phyloP scores from a whole-genome alignment of 495 filamentous ascomycete genomes.

The Paragyromitra xinjiangensis region DNA sequence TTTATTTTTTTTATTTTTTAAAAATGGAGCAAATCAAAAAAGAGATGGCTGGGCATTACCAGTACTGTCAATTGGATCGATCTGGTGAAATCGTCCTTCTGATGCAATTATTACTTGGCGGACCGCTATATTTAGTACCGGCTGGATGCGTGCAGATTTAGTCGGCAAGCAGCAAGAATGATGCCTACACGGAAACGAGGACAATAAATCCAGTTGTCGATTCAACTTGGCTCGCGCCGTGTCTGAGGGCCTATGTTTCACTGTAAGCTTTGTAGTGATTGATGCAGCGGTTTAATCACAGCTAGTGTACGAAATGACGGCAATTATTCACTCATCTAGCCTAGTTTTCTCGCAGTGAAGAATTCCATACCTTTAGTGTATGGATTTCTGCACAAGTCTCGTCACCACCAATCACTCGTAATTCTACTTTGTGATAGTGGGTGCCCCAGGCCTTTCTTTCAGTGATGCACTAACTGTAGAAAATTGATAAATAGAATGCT shows the following conservation, averaged over 20 bases:
- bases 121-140: conserved; percentile 3
- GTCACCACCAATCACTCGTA: conserved; percentile 1
- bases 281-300: background rate
- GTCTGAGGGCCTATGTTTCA: background rate
- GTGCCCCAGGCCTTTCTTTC: background rate
- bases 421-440: background rate
- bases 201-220: background rate
- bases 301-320: background rate
- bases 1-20: background rate
- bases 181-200: background rate
- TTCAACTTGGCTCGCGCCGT: background rate
- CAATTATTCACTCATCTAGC: background rate
- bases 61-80: background rate
- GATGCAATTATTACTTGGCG: background rate
- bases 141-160: background rate
- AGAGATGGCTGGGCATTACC: background rate
- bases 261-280: background rate
- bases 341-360: too few species aligned
- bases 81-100: background rate
- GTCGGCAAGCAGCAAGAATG: background rate
- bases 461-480: background rate
- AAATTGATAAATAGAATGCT: background rate
- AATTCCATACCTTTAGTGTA: background rate
- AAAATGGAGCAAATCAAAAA: background rate
- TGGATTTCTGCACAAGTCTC: background rate